A percentile compares a stretch with the other conserved stretches of the same genome.
phyloP scores from a whole-genome alignment of 2,329 filamentous ascomycete species.

The Trichoderma sp. region DNA sequence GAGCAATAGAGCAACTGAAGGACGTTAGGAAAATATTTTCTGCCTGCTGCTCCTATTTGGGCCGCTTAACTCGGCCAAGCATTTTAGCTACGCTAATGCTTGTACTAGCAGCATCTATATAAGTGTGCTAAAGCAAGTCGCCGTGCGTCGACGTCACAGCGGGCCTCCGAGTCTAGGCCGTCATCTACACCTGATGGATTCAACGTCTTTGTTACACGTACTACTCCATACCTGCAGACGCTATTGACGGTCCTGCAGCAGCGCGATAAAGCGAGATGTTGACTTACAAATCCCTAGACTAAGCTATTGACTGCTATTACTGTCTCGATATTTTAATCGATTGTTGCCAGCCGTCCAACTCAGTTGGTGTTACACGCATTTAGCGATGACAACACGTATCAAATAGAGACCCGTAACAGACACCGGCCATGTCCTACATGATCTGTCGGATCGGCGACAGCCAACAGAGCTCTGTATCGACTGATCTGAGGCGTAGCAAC shows the following conservation, averaged over 20 bases:
- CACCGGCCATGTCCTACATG: background rate
- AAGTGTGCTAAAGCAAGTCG: background rate
- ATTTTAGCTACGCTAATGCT: background rate
- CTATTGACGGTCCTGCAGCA: background rate
- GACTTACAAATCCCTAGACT: background rate
- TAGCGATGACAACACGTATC: background rate
- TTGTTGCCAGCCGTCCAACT: background rate
- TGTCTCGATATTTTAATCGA: background rate
- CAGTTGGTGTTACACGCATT: background rate
- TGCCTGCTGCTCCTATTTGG: background rate
- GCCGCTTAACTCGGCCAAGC: background rate
- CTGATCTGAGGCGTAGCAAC: background rate
- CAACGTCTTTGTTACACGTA: background rate
- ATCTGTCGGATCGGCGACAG: background rate
- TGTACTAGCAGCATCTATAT: background rate
- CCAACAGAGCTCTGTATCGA: background rate
- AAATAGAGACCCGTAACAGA: background rate
- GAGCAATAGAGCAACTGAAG: background rate
- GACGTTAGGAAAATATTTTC: background rate
- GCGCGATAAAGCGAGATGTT: background rate
- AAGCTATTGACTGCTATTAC: background rate
- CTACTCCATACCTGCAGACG: background rate
- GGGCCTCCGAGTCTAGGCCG: constrained; percentile 2
- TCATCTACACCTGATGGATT: background rate
- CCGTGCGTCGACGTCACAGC: constrained; percentile 16